Percentiles rank a stretch among this genome's conserved stretches.
Conservation (phyloP, 257 asterid genomes). For the Avicennia marina region DNA sequence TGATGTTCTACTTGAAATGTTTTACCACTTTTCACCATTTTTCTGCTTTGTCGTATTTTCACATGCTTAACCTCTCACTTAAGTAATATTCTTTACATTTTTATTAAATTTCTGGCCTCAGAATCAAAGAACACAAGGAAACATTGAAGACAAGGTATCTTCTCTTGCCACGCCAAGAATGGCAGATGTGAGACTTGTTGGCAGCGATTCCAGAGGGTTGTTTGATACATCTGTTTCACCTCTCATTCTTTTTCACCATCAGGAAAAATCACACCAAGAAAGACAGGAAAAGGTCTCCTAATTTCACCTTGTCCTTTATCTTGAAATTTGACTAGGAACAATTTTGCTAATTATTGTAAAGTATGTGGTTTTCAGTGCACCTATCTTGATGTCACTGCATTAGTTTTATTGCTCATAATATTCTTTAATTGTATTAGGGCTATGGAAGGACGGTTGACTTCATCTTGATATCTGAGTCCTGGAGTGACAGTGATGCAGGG, state of each 20-base stretch:
- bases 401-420: background rate
- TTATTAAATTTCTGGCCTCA: conserved; percentile 29
- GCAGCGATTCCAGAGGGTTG: conserved; percentile 27
- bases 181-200: conserved; percentile 44
- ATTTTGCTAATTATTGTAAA: background rate
- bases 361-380: background rate
- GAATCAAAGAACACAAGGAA: conserved; percentile 51
- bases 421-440: conserved; percentile 33
- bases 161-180: conserved; percentile 27
- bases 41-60: background rate
- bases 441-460: conserved; percentile 56
- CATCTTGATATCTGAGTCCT: conserved; percentile 58
- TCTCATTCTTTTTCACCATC: conserved; percentile 55
- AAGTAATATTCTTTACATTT: conserved; percentile 11
- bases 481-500: conserved; percentile 30
- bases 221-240: conserved; percentile 60
- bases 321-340: background rate
- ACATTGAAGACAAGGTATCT: conserved; percentile 32
- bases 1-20: conserved; percentile 2
- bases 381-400: background rate
- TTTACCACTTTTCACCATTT: background rate
- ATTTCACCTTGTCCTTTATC: conserved; percentile 4
- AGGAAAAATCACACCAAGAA: conserved; percentile 66
- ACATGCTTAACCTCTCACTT: too few relatives aligned
- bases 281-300: conserved; percentile 45